Evolutionary conservation across 805 yeast genomes (phyloP).

Genomic region (Spathaspora arborariae): DNA sequence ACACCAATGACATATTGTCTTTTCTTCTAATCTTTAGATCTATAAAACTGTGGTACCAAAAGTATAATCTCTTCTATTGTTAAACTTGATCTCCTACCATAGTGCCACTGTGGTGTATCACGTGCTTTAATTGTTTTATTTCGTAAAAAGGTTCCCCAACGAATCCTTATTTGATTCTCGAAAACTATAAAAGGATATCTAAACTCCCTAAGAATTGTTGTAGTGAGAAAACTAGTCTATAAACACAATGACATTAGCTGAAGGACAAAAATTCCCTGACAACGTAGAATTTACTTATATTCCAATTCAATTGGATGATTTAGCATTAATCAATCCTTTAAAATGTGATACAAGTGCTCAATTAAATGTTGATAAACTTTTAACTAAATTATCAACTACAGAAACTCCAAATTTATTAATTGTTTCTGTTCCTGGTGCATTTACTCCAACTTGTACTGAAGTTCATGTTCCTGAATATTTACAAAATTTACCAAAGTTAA

Average conservation of each 20-base stretch:
- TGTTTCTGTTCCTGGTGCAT: constrained; percentile 42
- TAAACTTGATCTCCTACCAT: background rate
- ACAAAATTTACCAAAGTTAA: constrained; percentile 24
- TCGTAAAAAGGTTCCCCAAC: background rate
- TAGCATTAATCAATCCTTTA: constrained; percentile 23
- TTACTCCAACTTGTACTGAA: constrained; percentile 44
- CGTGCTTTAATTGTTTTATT: background rate
- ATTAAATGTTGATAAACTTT: constrained; percentile 30
- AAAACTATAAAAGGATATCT: background rate
- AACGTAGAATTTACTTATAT: constrained; percentile 32
- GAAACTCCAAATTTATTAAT: constrained; percentile 24
- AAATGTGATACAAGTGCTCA: constrained; percentile 33
- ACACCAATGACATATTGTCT: too few species aligned
- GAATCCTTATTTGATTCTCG: background rate
- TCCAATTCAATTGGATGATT: constrained; percentile 30
- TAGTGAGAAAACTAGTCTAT: background rate
- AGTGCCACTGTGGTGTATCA: background rate
- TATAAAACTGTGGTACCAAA: background rate
- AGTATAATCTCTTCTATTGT: background rate
- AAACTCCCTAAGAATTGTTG: background rate
- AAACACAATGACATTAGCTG: constrained; percentile 6
- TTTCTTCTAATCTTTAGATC: too few species aligned
- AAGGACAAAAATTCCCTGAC: constrained; percentile 33
- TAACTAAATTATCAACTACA: constrained; percentile 18
- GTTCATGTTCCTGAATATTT: constrained; percentile 40